Evolutionary conservation across 805 yeast genomes (phyloP).

Genomic region (Candida awuae): DNA sequence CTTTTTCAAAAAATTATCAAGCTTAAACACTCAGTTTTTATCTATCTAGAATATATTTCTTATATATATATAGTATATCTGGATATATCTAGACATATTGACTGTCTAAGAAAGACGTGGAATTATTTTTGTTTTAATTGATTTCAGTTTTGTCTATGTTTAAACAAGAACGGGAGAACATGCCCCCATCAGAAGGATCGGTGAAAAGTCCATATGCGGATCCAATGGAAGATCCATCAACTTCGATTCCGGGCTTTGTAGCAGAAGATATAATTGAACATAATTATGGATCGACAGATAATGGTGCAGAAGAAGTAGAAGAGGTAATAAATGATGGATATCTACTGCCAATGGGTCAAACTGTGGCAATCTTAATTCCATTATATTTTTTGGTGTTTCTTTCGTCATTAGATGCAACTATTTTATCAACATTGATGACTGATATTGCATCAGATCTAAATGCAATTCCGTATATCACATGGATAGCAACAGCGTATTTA

Average conservation of each 20-base stretch:
- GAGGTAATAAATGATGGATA: slow-evolving; percentile 14
- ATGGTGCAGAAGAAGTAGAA: slow-evolving; percentile 1
- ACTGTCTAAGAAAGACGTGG: too few species aligned
- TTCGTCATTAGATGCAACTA: slow-evolving; percentile 61
- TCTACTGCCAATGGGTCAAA: slow-evolving; percentile 22
- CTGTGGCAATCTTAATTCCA: slow-evolving; percentile 32
- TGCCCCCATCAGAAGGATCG: slow-evolving; percentile 1
- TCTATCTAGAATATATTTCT: too few species aligned
- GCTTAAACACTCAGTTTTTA: too few species aligned
- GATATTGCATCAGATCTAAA: slow-evolving; percentile 63
- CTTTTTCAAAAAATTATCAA: too few species aligned
- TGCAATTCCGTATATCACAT: slow-evolving; percentile 53
- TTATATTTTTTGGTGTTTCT: slow-evolving; percentile 44
- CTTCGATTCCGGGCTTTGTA: slow-evolving; percentile 23
- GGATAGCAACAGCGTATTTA: slow-evolving; percentile 69
- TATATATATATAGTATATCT: too few species aligned
- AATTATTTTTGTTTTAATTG: too few species aligned
- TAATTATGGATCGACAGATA: slow-evolving; percentile 9
- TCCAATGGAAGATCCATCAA: slow-evolving; percentile 18
- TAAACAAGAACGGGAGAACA: background rate
- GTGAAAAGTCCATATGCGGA: slow-evolving; percentile 7
- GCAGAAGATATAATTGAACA: slow-evolving; percentile 23
- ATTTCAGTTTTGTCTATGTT: too few species aligned
- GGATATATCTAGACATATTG: too few species aligned
- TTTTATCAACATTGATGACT: slow-evolving; percentile 57